Evolutionary conservation across 805 yeast genomes (phyloP).

Genomic region (Starmerella stigmatis): DNA sequence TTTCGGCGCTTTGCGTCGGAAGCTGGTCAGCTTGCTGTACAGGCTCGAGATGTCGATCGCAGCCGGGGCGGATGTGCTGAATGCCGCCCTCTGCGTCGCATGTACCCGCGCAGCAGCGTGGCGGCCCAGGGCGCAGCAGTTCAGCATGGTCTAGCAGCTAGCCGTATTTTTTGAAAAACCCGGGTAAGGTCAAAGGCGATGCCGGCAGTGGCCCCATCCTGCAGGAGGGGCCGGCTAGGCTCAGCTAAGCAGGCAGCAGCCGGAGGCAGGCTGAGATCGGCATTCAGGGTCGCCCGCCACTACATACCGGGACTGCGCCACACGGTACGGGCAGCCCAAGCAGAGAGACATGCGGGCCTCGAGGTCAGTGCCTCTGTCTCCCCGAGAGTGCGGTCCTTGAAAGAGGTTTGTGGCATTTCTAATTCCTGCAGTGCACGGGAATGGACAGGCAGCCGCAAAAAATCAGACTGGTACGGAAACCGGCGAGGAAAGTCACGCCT

Average conservation of each 20-base stretch:
- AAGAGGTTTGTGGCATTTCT: neutral
- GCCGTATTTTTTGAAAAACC: neutral
- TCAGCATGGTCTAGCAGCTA: neutral
- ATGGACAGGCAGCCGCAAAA: neutral
- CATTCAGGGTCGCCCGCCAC: too few relatives aligned
- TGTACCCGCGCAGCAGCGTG: neutral
- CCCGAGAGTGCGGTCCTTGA: too few relatives aligned
- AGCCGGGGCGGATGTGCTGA: conserved; percentile 14
- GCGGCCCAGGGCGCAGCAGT: neutral
- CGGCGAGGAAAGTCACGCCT: conserved; percentile 8
- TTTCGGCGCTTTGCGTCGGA: conserved; percentile 15
- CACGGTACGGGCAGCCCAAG: too few relatives aligned
- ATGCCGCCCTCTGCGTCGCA: neutral
- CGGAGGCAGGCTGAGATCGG: too few relatives aligned
- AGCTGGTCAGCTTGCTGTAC: conserved; percentile 19
- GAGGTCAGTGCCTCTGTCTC: too few relatives aligned
- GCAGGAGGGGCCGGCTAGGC: too few relatives aligned
- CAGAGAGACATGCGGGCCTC: too few relatives aligned
- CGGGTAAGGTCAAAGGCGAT: too few relatives aligned
- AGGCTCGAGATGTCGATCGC: conserved; percentile 14
- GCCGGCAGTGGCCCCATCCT: too few relatives aligned
- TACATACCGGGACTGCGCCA: too few relatives aligned
- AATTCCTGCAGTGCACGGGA: neutral
- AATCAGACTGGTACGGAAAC: conserved; percentile 1
- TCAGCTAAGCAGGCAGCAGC: too few relatives aligned